Evolutionary conservation across 2,329 filamentous ascomycete species (phyloP), one percentile per base, ranked within the genome.

Genomic region (Colletotrichum sp.): DNA sequence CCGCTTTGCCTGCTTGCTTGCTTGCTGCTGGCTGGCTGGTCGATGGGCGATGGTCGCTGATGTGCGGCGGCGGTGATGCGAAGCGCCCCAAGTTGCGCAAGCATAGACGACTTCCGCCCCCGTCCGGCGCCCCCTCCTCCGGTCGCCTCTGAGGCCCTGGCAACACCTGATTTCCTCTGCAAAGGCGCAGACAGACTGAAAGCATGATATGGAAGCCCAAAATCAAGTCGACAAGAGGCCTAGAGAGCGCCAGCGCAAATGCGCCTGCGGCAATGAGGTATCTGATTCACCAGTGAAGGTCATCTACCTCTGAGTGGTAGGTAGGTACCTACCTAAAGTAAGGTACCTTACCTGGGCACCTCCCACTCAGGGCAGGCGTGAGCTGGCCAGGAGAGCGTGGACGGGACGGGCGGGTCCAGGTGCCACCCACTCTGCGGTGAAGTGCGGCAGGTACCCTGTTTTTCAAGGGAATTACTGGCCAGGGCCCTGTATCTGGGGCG

Each of bases 371-470:
- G 36, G 36, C 36, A 49, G 60, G 32, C 60, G 55, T 57, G 66
- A 57, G 71, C 36, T 64, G 68, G 60, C 55, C 39, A 63, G 63
- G 39, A 72, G 62, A 72, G 44, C 55, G 32, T 24, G 55, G 71
- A 71, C 73, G 73, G 73, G 69, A 75, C 44, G 55, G 63, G 69
- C 73, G 73, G 69, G 73, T 72, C 73, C 69, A 72, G 69, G 63
- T 68, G 69, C 73, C 73, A 68, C 69, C 36, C 69, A 76, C 68
- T 67, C 70, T 76, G 70, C 70, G 70, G 72, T 65, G 71, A 76
- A 49, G 39, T 68, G 63, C 32, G 69, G 69, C 57, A 68, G 59
- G 63, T 16, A 57, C 26, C 39, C 65, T 68, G 52, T 60, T 64
- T 68, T 63, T 16, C 71, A 59, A 65, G 57, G 30, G 57, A 62